Evolutionary conservation across 352 stramenopile genomes (phyloP).

Genomic region (Phytophthora tentaculata): DNA sequence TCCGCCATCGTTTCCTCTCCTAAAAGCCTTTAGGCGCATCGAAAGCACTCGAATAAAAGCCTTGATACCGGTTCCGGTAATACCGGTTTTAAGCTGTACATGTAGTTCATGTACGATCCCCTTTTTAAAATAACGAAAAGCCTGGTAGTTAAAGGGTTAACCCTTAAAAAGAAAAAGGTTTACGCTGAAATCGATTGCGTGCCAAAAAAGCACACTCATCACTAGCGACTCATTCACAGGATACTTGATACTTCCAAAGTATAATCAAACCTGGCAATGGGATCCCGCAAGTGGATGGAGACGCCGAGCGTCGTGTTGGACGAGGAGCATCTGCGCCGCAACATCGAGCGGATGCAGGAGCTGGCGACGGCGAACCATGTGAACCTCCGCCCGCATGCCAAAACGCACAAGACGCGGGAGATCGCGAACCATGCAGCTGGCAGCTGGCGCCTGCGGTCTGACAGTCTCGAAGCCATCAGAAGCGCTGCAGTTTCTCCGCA

Average conservation of each 20-base stretch:
- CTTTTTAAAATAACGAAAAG: too few species aligned
- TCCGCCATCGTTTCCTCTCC: background rate
- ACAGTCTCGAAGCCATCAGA: slow-evolving; percentile 77
- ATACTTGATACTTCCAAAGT: slow-evolving; percentile 2
- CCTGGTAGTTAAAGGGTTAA: too few species aligned
- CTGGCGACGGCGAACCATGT: slow-evolving; percentile 52
- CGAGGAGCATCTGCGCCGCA: slow-evolving; percentile 60
- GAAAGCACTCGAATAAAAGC: too few species aligned
- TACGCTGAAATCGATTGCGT: too few species aligned
- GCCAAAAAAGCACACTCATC: too few species aligned
- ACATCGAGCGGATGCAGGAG: slow-evolving; percentile 74
- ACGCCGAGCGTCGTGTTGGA: slow-evolving; percentile 73
- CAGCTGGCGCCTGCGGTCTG: slow-evolving; percentile 57
- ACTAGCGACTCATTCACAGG: too few species aligned
- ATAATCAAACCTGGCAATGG: slow-evolving; percentile 8
- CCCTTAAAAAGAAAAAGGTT: too few species aligned
- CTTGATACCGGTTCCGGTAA: too few species aligned
- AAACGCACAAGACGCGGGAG: slow-evolving; percentile 84
- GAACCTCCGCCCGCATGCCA: slow-evolving; percentile 68
- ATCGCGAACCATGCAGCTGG: slow-evolving; percentile 63
- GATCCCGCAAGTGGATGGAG: slow-evolving; percentile 34
- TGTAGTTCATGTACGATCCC: too few species aligned
- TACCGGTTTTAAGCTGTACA: too few species aligned
- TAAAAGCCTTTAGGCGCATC: too few species aligned
- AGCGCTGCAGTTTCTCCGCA: slow-evolving; percentile 68